Evolutionary conservation across 1,284 basidiomycete species (phyloP).

Genomic region (Moesziomyces sp.): DNA sequence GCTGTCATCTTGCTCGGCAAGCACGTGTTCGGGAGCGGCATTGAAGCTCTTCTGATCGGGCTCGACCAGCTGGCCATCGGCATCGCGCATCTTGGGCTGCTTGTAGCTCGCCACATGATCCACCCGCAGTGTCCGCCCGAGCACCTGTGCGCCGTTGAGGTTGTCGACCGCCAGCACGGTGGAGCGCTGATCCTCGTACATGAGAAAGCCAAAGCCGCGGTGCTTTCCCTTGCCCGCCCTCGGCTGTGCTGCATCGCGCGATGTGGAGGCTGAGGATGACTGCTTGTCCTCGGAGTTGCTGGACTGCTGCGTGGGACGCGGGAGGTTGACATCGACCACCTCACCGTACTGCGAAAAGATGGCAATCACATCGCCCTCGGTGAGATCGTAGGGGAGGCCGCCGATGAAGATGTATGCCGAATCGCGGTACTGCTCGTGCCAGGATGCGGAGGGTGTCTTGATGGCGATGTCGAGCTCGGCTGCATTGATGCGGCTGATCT

Average conservation of each 20-base stretch:
- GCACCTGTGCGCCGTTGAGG: constrained; percentile 89
- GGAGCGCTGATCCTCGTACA: constrained; percentile 98
- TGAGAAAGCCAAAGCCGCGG: constrained; percentile 92
- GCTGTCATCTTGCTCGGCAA: constrained; percentile 13
- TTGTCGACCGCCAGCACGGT: constrained; percentile 98
- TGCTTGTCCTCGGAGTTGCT: constrained; percentile 3
- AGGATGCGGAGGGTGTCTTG: constrained; percentile 77
- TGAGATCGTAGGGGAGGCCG: constrained; percentile 71
- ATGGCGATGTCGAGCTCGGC: constrained; percentile 85
- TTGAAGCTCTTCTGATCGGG: constrained; percentile 72
- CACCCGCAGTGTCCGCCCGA: constrained; percentile 83
- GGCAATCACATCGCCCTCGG: constrained; percentile 96
- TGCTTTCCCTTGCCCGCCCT: constrained; percentile 36
- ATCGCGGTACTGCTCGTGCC: constrained; percentile 98
- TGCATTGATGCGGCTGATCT: constrained; percentile 93
- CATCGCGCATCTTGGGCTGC: constrained; percentile 79
- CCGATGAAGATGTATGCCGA: constrained; percentile 95
- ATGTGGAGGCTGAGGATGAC: neutral
- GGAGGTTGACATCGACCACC: constrained; percentile 92
- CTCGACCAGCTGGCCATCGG: constrained; percentile 87
- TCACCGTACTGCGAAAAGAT: constrained; percentile 99
- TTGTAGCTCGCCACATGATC: constrained; percentile 96
- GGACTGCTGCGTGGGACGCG: constrained; percentile 65
- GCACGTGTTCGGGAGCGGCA: constrained; percentile 46
- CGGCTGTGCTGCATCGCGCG: constrained; percentile 2